These are phyloP conservation scores for Aspergillus tanneri DNA, from an alignment of 2,329 filamentous ascomycete genomes.

Conservation along the genomic window DNA sequence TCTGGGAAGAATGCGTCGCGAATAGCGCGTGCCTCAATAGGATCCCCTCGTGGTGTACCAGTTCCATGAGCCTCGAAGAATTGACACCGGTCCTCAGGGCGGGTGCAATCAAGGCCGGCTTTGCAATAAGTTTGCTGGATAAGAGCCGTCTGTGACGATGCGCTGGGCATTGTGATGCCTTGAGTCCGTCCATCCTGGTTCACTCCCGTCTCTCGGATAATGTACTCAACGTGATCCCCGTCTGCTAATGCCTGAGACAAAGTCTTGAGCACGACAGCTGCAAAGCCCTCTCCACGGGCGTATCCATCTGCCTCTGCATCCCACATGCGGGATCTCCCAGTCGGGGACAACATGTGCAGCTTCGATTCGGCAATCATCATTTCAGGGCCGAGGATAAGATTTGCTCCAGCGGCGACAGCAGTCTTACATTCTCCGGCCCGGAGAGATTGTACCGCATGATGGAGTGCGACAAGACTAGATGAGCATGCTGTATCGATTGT, in stretches of 20 bases:
- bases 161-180: slow-evolving; percentile 32
- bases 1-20: no score
- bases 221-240: slow-evolving; percentile 42
- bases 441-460: slow-evolving; percentile 24
- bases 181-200: slow-evolving; percentile 34
- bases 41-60: no score
- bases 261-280: slow-evolving; percentile 51
- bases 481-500: slow-evolving; percentile 45
- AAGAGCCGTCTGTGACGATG: slow-evolving; percentile 36
- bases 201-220: slow-evolving; percentile 30
- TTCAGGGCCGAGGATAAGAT: slow-evolving; percentile 28
- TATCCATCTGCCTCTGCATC: slow-evolving; percentile 48
- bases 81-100: slow-evolving; percentile 28
- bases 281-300: slow-evolving; percentile 53
- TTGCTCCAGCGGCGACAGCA: slow-evolving; percentile 28
- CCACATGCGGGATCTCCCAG: slow-evolving; percentile 50
- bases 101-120: slow-evolving; percentile 33
- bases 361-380: slow-evolving; percentile 22
- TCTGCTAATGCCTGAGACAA: slow-evolving; percentile 48
- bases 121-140: slow-evolving; percentile 37
- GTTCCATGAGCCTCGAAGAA: slow-evolving; percentile 47
- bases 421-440: slow-evolving; percentile 20
- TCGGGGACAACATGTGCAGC: slow-evolving; percentile 46
- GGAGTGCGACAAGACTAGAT: slow-evolving; percentile 29
- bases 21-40: no score